A percentile compares a stretch with the other conserved stretches of the same genome.
Evolutionary conservation across 2,329 filamentous ascomycete species (phyloP).

Genomic region (Aspergillus sp.): DNA sequence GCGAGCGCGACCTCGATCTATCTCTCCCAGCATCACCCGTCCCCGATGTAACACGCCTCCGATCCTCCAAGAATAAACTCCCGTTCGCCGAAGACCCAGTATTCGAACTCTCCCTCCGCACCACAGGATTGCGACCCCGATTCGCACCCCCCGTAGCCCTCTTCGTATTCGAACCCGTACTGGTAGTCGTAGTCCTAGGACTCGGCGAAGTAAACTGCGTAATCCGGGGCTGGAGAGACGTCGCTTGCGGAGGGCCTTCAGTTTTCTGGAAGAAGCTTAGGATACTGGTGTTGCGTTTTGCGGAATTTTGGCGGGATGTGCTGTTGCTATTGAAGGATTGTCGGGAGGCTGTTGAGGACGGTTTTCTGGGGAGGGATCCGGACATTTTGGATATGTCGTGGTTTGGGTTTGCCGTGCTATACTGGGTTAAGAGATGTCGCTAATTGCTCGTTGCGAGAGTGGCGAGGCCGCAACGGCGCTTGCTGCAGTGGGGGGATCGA

Average conservation of each 20-base stretch:
- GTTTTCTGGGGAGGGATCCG: slow-evolving; percentile 15
- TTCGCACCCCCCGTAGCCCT: background rate
- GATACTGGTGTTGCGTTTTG: slow-evolving; percentile 56
- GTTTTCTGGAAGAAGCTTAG: slow-evolving; percentile 69
- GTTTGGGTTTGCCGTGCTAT: background rate
- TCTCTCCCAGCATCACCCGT: slow-evolving; percentile 1
- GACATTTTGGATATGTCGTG: slow-evolving; percentile 14
- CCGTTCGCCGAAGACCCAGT: slow-evolving; percentile 8
- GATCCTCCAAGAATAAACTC: slow-evolving; percentile 32
- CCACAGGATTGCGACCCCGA: slow-evolving; percentile 5
- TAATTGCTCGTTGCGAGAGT: background rate
- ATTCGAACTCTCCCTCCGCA: slow-evolving; percentile 6
- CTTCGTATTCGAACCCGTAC: background rate
- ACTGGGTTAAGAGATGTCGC: background rate
- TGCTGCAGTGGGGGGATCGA: background rate
- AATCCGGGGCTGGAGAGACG: slow-evolving; percentile 49
- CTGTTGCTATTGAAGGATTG: background rate
- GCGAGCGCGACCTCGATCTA: slow-evolving; percentile 20
- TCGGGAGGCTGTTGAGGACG: slow-evolving; percentile 20
- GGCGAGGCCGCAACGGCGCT: background rate
- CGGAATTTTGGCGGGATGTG: slow-evolving; percentile 11
- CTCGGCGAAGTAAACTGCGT: slow-evolving; percentile 31
- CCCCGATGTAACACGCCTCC: slow-evolving; percentile 11
- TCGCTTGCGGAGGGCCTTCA: slow-evolving; percentile 47
- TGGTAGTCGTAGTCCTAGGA: slow-evolving; percentile 17